Percentiles rank a stretch among this genome's conserved stretches.
Evolutionary conservation across 2,329 filamentous ascomycete genomes (phyloP).

Genomic region (Diaporthe australafricana): DNA sequence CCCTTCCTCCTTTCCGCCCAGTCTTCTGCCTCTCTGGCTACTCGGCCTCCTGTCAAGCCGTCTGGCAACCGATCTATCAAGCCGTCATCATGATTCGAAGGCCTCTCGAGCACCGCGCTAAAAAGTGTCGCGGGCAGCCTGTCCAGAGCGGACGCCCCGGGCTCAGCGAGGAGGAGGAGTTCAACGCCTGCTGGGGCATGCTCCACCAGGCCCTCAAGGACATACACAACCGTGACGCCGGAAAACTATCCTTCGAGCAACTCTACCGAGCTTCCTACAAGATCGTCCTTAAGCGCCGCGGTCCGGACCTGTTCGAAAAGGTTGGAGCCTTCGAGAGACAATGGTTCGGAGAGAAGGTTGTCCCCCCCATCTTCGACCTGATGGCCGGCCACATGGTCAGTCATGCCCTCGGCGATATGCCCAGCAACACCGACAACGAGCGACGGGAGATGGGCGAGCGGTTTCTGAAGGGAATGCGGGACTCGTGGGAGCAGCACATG

Average conservation of each 20-base stretch:
- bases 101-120: background rate
- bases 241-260: conserved; percentile 91
- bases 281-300: conserved; percentile 90
- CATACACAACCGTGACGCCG: conserved; percentile 93
- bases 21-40: no score
- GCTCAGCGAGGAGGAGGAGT: conserved; percentile 73
- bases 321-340: conserved; percentile 84
- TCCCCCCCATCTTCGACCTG: conserved; percentile 75
- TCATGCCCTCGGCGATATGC: conserved; percentile 66
- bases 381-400: conserved; percentile 76
- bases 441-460: conserved; percentile 83
- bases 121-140: conserved; percentile 40
- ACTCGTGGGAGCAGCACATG: conserved; percentile 90
- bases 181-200: conserved; percentile 85
- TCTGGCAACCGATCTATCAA: background rate
- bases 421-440: conserved; percentile 78
- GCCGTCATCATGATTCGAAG: no score
- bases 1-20: background rate
- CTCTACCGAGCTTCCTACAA: conserved; percentile 95
- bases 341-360: conserved; percentile 83
- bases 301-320: conserved; percentile 81
- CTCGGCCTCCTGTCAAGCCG: background rate
- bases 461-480: conserved; percentile 81
- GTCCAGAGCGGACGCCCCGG: conserved; percentile 22
- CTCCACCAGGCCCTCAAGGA: conserved; percentile 82